Base-by-base conservation (phyloP, 208 protist genomes). In the Porcisia hertigi region DNA sequence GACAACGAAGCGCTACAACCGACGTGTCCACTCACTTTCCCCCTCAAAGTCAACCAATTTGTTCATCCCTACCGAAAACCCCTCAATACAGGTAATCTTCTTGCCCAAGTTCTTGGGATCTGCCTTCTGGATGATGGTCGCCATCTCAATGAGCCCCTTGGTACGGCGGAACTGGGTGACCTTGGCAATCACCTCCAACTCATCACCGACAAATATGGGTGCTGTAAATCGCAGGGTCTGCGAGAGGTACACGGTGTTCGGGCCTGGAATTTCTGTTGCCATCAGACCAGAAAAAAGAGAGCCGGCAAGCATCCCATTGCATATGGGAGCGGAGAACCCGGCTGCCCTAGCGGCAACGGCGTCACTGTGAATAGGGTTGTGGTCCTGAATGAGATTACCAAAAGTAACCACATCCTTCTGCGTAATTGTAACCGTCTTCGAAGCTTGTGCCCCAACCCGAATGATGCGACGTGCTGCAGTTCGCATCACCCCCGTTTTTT, bases 221-320 rank as follows among this genome's bases (percentile, higher is more conserved):
- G 84, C 84, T 0, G 83, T 60, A 69, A 97, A 98, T 25, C 75
- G 76, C 30, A 97, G 79, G 43, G 80, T 89, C 73, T 98, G 95
- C n/a, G 86, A 94, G 23, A 98, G 62, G 67, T 97, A 98, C 36
- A 98, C 84, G 8, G 93, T 94, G 49, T 93, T 87, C 16, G 90
- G 87, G 0, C 95, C 95, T 12, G 93, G 95, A 20, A 98, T 59
- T 60, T 94, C 82, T 1, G 85, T 90, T 12, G 91, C 95, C 81
- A 97, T 89, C 4, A 98, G 49, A 25, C 89, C 90, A 49, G 93
- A 97, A 75, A 98, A 94, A 25, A 97, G 87, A 34, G 91, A 93
- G 47, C 85, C 90, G 30, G 88, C 91, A n/a, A 95, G 77, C 84
- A 95, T 93, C 11, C 95, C 95, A 69, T 98, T 85, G 73, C 88